These are phyloP conservation scores for Brassica balearica DNA, from an alignment of 441 rosid species.

Conservation along the genomic window DNA sequence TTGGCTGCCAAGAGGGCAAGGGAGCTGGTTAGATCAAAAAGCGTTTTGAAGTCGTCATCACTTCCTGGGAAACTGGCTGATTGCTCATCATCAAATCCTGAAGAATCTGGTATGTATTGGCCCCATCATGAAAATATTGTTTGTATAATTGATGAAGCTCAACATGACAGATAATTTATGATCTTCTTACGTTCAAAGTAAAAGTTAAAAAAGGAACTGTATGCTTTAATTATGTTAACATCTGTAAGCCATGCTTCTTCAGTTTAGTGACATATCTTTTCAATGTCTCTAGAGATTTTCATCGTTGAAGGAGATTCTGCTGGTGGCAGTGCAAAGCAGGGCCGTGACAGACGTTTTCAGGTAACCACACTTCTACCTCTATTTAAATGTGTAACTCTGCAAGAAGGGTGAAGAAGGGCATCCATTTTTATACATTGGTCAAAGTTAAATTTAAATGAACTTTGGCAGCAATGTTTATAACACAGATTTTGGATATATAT, in stretches of 20 bases:
- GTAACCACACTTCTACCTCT: constrained; percentile 46
- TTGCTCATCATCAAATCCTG: constrained; percentile 89
- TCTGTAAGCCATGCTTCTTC: too few species aligned
- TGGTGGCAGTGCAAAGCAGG: constrained; percentile 98
- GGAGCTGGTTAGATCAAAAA: constrained; percentile 88
- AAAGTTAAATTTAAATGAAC: not conserved
- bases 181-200: constrained; percentile 20
- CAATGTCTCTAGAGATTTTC: constrained; percentile 74
- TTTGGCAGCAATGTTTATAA: not conserved
- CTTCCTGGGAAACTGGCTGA: constrained; percentile 97
- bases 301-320: constrained; percentile 99
- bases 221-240: constrained; percentile 8
- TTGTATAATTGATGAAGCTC: not conserved
- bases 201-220: not conserved
- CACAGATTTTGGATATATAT: constrained; percentile 3
- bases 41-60: constrained; percentile 86
- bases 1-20: constrained; percentile 96
- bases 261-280: constrained; percentile 14
- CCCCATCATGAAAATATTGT: constrained; percentile 2
- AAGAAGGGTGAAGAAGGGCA: not conserved
- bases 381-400: constrained; percentile 8
- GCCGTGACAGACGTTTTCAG: constrained; percentile 97
- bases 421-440: not conserved
- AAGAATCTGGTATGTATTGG: constrained; percentile 69
- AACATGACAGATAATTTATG: not conserved